phyloP scores from a whole-genome alignment of 2,329 filamentous ascomycete species.

The Hymenoscyphus scutula region DNA sequence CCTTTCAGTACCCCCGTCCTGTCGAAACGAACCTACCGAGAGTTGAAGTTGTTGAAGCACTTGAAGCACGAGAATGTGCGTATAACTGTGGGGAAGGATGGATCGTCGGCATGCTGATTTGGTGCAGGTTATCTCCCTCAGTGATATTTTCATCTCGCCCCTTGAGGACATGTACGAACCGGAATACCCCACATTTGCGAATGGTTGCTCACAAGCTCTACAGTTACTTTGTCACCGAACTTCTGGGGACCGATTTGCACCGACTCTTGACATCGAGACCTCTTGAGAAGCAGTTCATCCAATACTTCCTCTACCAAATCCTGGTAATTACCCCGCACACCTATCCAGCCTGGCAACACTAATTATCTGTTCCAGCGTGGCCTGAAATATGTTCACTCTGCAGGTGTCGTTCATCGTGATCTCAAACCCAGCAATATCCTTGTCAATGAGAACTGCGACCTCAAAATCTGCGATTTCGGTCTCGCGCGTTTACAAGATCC shows the following conservation, averaged over 20 bases:
- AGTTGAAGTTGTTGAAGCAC: slow-evolving; percentile 96
- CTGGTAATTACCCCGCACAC: slow-evolving; percentile 59
- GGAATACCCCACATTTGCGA: slow-evolving; percentile 23
- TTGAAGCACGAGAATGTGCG: slow-evolving; percentile 89
- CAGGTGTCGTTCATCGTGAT: slow-evolving; percentile 95
- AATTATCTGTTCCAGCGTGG: slow-evolving; percentile 63
- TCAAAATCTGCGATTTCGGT: slow-evolving; percentile 99
- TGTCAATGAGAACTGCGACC: slow-evolving; percentile 98
- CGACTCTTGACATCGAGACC: slow-evolving; percentile 91
- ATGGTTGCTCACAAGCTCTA: slow-evolving; percentile 17
- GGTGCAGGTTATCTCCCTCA: slow-evolving; percentile 85
- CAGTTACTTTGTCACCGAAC: slow-evolving; percentile 97
- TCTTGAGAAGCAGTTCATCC: slow-evolving; percentile 98
- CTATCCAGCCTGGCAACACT: slow-evolving; percentile 13
- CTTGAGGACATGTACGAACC: slow-evolving; percentile 85
- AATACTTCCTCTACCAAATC: slow-evolving; percentile 99
- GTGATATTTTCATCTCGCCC: slow-evolving; percentile 99
- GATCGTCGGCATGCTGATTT: slow-evolving; percentile 25
- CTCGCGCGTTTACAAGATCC: slow-evolving; percentile 96
- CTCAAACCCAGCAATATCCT: slow-evolving; percentile 98
- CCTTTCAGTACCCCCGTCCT: slow-evolving; percentile 99
- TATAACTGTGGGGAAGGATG: slow-evolving; percentile 5
- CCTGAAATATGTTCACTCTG: slow-evolving; percentile 98
- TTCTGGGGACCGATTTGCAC: slow-evolving; percentile 94
- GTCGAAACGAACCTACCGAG: slow-evolving; percentile 95